Conservation (phyloP, 495 filamentous ascomycete genomes). For the Diplogelasinospora grovesii region DNA sequence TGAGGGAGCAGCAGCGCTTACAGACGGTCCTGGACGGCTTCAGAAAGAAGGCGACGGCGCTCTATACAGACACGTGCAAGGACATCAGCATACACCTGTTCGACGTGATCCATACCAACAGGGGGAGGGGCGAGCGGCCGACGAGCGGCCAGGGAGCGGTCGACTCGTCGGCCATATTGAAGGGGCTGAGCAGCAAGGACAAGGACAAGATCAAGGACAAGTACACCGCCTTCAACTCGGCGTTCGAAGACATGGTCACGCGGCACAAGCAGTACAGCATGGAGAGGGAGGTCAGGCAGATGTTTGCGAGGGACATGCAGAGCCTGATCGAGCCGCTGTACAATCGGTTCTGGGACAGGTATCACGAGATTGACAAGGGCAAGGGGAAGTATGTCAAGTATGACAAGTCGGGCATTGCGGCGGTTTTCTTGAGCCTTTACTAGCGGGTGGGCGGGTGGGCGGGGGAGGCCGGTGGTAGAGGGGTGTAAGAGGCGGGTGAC, state of each 20-base stretch:
- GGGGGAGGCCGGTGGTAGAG: too few species aligned
- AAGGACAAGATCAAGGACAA: conserved; percentile 95
- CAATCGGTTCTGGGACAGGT: conserved; percentile 90
- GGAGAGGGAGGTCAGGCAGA: conserved; percentile 79
- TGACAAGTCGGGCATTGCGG: conserved; percentile 64
- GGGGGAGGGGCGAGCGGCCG: conserved; percentile 51
- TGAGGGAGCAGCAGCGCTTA: conserved; percentile 59
- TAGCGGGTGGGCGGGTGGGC: conserved; percentile 13
- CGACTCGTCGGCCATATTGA: conserved; percentile 75
- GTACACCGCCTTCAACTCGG: conserved; percentile 79
- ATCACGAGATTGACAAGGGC: conserved; percentile 95
- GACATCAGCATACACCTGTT: conserved; percentile 79
- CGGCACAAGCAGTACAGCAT: conserved; percentile 74
- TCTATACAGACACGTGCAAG: conserved; percentile 84
- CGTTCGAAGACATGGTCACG: conserved; percentile 79
- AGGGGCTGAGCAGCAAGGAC: conserved; percentile 76
- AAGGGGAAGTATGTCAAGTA: conserved; percentile 97
- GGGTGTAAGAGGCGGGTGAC: too few species aligned
- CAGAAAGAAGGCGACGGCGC: conserved; percentile 74
- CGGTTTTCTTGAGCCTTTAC: conserved; percentile 46
- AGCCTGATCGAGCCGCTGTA: conserved; percentile 91
- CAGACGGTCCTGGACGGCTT: conserved; percentile 68
- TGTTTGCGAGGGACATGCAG: conserved; percentile 75
- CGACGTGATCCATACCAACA: conserved; percentile 87
- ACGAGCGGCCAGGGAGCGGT: conserved; percentile 58